These are phyloP conservation scores for Tylopilus vinaceipallidus DNA, from an alignment of 768 basidiomycete genomes.

Conservation along the genomic window DNA sequence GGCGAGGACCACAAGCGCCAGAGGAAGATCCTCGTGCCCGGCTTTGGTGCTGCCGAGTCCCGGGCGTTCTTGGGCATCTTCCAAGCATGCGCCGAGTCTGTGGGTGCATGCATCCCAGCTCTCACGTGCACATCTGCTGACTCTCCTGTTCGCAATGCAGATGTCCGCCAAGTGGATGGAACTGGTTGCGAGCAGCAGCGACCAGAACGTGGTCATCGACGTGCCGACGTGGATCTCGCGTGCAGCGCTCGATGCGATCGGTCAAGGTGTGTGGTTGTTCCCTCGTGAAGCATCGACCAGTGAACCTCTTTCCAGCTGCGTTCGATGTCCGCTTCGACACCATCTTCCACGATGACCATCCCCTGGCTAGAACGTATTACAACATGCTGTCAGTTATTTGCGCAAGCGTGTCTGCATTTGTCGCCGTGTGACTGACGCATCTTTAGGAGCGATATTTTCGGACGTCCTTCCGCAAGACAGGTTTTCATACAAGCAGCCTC, in stretches of 20 bases:
- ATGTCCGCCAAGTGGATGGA: background rate
- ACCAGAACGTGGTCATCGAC: no score
- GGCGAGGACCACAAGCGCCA: constrained; percentile 52
- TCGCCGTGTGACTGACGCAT: constrained; percentile 15
- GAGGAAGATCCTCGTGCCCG: constrained; percentile 52
- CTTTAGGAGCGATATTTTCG: constrained; percentile 15
- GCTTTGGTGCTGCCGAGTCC: constrained; percentile 51
- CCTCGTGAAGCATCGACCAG: background rate
- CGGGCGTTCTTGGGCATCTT: constrained; percentile 52
- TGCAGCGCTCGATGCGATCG: no score
- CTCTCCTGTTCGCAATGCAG: background rate
- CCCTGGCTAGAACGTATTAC: constrained; percentile 6
- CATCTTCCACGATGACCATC: constrained; percentile 9
- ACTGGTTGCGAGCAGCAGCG: no score
- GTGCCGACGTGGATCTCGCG: no score
- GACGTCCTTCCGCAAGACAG: constrained; percentile 13
- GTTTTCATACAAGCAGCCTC: constrained; percentile 16
- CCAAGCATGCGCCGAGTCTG: constrained; percentile 33
- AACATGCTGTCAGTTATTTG: constrained; percentile 18
- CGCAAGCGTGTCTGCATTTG: no score
- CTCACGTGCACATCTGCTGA: background rate
- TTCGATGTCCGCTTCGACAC: constrained; percentile 48
- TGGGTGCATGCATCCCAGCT: background rate
- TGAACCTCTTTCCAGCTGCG: constrained; percentile 31
- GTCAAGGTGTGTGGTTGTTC: background rate